Conservation (phyloP, 2,329 filamentous ascomycete species). For the Colletotrichum sp. region DNA sequence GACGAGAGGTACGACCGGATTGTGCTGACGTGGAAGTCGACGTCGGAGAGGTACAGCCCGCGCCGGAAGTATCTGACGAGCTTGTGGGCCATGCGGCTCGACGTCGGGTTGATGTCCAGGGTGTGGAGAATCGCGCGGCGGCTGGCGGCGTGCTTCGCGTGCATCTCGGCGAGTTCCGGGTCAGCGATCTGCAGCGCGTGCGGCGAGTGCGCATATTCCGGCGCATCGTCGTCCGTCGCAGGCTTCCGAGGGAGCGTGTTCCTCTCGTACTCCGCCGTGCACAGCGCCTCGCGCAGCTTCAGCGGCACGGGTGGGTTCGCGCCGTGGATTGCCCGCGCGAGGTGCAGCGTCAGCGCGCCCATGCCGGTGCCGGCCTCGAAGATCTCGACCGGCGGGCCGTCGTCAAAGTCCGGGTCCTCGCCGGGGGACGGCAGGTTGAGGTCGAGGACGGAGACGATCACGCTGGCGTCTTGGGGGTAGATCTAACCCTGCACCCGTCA, state of each 20-base stretch:
- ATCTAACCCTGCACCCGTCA: slow-evolving; percentile 28
- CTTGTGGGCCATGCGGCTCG: slow-evolving; percentile 68
- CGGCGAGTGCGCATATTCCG: not conserved
- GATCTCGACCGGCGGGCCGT: slow-evolving; percentile 66
- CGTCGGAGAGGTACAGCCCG: slow-evolving; percentile 71
- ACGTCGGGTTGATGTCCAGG: slow-evolving; percentile 67
- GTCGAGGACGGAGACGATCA: slow-evolving; percentile 79
- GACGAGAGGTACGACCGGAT: slow-evolving; percentile 66
- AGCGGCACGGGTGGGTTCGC: slow-evolving; percentile 64
- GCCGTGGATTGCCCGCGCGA: slow-evolving; percentile 77
- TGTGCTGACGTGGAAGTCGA: slow-evolving; percentile 76
- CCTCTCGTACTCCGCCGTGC: slow-evolving; percentile 18
- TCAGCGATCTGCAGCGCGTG: slow-evolving; percentile 24
- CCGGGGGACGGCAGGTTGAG: slow-evolving; percentile 61
- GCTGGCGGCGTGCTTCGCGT: slow-evolving; percentile 49
- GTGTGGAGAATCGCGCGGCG: slow-evolving; percentile 77
- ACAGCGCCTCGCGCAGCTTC: slow-evolving; percentile 35
- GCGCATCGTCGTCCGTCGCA: slow-evolving; percentile 17
- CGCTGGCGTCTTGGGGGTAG: slow-evolving; percentile 76
- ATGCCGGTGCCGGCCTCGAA: slow-evolving; percentile 88
- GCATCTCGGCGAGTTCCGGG: slow-evolving; percentile 31
- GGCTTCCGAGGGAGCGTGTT: slow-evolving; percentile 10
- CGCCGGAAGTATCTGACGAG: slow-evolving; percentile 71
- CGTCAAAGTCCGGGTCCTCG: slow-evolving; percentile 35
- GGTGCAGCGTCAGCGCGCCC: slow-evolving; percentile 76